Evolutionary conservation across 257 asterid genomes (phyloP).

Genomic region (Ehretia macrophylla): DNA sequence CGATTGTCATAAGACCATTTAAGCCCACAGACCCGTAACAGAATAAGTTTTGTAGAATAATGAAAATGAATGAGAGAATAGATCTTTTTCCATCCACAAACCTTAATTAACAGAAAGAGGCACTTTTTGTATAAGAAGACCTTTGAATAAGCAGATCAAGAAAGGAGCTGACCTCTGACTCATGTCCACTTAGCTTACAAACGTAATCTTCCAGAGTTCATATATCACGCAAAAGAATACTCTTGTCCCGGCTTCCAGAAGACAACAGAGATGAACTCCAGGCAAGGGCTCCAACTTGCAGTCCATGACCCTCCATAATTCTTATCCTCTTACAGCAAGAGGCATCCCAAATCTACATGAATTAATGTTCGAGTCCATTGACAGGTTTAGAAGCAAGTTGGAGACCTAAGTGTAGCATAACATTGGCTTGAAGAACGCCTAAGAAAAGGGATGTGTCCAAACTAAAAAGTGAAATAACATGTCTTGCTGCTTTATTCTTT

Average conservation of each 20-base stretch:
- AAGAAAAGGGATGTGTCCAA: background rate
- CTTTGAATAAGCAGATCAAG: conserved; percentile 8
- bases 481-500: too few species aligned
- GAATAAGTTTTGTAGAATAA: background rate
- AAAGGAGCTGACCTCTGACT: too few species aligned
- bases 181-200: too few species aligned
- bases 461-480: too few species aligned
- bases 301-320: conserved; percentile 85
- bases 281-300: conserved; percentile 49
- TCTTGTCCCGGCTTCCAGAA: too few species aligned
- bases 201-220: too few species aligned
- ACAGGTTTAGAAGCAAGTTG: background rate
- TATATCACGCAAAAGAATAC: too few species aligned
- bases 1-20: conserved; percentile 96
- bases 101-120: background rate
- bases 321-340: conserved; percentile 78
- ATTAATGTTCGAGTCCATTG: conserved; percentile 10
- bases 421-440: too few species aligned
- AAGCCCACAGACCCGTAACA: conserved; percentile 83
- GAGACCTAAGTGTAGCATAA: too few species aligned
- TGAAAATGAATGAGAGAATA: background rate
- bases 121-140: background rate
- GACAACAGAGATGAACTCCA: too few species aligned
- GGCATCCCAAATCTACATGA: conserved; percentile 77
- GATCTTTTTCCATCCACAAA: conserved; percentile 6